Evolutionary conservation across 495 filamentous ascomycete genomes (phyloP), one percentile per base, ranked within the genome.

Genomic region (Patellaria atrata): DNA sequence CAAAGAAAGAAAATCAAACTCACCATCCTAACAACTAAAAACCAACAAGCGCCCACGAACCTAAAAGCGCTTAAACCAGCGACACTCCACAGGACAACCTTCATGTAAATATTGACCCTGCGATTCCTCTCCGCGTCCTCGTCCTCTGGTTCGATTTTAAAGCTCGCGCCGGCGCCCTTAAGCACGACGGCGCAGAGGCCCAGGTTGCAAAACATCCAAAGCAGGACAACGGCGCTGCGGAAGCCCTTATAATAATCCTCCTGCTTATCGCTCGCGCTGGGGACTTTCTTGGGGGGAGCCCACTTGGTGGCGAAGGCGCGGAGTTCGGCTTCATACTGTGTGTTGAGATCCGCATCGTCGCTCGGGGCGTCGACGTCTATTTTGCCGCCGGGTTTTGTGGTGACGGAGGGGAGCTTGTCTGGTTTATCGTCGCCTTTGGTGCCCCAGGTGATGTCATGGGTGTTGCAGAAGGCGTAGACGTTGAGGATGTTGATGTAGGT

Each of bases 221-320:
- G 69, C 33, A 99, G 63, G 35, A 99, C 91, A 48, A 93, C 84
- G 10, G 81, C 69, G 35, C 79, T 85, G 30, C 91, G 71, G 53
- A 99, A 92, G 26, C 86, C 89, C 50, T 86, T 84, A 65, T 99
- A 99, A 54, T 96, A 99, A 55, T 96, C 89, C 61, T 93, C 84
- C 60, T 99, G 89, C 47, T 78, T 79, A 49, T 94, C 84, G 27
- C 63, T 58, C 4, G 77, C 68, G 9, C 71, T 62, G 14, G 71
- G 62, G 0, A 59, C 53, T 6, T 68, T 61, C 41, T 82, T 75
- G 40, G 82, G 77, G 29, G 68, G 65, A 1, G 75, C 68, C 22
- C 71, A 77, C 44, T 79, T 79, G 6, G 58, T 52, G 24, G 65
- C 53, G 50, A 96, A 86, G n/a, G 76, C 71, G 10, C 55, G 53